phyloP scores from a whole-genome alignment of 305 asterid species.

The Fraxinus sp. region DNA sequence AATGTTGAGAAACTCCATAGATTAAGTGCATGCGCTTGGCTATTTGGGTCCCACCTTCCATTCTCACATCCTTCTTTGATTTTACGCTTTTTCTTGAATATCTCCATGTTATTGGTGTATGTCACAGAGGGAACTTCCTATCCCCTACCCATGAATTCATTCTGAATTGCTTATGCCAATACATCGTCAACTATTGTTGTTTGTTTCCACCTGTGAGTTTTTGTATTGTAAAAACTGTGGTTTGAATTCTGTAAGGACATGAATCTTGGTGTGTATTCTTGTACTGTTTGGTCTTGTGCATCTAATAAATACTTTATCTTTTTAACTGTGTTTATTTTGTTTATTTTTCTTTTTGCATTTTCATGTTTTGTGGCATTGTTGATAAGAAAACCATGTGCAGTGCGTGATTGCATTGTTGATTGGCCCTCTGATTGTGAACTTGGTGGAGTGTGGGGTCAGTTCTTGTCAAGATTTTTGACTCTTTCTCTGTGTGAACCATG shows the following conservation, averaged over 20 bases:
- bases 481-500: not conserved
- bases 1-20: conserved; percentile 44
- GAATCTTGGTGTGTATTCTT: conserved; percentile 22
- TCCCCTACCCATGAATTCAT: conserved; percentile 24
- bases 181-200: conserved; percentile 44
- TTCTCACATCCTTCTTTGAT: conserved; percentile 31
- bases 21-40: conserved; percentile 69
- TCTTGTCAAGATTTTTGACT: not conserved
- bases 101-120: conserved; percentile 25
- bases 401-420: conserved; percentile 23
- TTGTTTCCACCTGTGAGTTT: conserved; percentile 31
- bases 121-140: conserved; percentile 15
- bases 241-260: conserved; percentile 6
- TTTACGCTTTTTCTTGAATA: conserved; percentile 32
- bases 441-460: conserved; percentile 25
- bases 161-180: conserved; percentile 31
- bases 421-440: conserved; percentile 18
- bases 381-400: conserved; percentile 26
- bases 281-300: conserved; percentile 30
- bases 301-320: conserved; percentile 27
- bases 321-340: conserved; percentile 17
- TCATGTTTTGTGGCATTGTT: not conserved
- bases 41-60: conserved; percentile 57
- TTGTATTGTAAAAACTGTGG: conserved; percentile 24
- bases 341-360: conserved; percentile 5